These are phyloP conservation scores for Mycena sp. DNA, from an alignment of 1,284 basidiomycete genomes.

Conservation along the genomic window DNA sequence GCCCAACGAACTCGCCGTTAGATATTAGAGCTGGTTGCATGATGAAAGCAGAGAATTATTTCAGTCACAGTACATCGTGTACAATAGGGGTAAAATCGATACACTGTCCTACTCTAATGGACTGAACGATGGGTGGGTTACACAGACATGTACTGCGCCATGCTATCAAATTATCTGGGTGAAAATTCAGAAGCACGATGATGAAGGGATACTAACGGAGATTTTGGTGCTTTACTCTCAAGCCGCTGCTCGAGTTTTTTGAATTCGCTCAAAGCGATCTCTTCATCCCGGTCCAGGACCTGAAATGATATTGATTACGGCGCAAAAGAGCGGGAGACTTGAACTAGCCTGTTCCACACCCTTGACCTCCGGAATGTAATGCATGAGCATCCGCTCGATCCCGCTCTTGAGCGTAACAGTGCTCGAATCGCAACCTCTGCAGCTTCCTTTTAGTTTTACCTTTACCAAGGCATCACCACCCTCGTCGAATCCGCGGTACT, in stretches of 20 bases:
- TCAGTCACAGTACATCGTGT: not conserved
- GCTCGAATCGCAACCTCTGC: slow-evolving; percentile 92
- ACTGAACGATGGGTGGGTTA: too few relatives aligned
- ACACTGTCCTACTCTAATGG: too few relatives aligned
- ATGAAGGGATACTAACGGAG: slow-evolving; percentile 42
- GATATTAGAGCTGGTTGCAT: slow-evolving; percentile 4
- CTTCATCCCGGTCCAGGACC: slow-evolving; percentile 93
- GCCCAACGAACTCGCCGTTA: not conserved
- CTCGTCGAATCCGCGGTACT: slow-evolving; percentile 81
- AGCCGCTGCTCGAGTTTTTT: slow-evolving; percentile 89
- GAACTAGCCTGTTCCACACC: slow-evolving; percentile 91
- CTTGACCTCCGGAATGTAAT: slow-evolving; percentile 98
- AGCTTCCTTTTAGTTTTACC: slow-evolving; percentile 96
- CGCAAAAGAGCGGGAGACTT: too few relatives aligned
- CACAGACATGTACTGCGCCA: slow-evolving; percentile 29
- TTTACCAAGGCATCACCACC: slow-evolving; percentile 74
- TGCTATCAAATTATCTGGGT: slow-evolving; percentile 6
- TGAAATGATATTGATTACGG: too few relatives aligned
- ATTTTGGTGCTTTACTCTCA: slow-evolving; percentile 51
- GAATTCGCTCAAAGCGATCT: slow-evolving; percentile 90
- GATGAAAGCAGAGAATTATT: not conserved
- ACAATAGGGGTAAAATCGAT: too few relatives aligned
- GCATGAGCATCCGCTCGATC: slow-evolving; percentile 98
- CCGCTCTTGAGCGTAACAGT: slow-evolving; percentile 96
- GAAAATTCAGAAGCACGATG: slow-evolving; percentile 42